Conservation (phyloP, 306 rosid species). For the Vicia villosa region DNA sequence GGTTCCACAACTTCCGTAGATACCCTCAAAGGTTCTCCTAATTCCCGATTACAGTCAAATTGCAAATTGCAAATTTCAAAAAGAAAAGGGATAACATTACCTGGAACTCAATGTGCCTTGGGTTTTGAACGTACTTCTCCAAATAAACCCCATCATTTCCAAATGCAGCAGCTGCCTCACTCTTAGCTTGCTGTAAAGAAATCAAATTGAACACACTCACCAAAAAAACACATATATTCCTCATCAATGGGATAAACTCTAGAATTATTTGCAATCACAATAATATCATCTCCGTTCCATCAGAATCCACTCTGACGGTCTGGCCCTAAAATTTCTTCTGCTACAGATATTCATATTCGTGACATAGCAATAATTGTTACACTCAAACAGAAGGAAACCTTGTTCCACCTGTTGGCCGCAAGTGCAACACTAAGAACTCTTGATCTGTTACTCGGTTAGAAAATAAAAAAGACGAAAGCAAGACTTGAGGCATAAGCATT, state of each 20-base stretch:
- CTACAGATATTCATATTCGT: conserved; percentile 7
- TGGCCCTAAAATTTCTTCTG: conserved; percentile 21
- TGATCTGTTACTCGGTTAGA: conserved; percentile 13
- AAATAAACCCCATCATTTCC: conserved; percentile 98
- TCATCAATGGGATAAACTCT: conserved; percentile 14
- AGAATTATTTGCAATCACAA: conserved; percentile 25
- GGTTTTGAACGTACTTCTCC: conserved; percentile 94
- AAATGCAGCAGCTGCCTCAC: conserved; percentile 99
- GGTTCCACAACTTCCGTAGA: conserved; percentile 2
- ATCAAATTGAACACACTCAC: conserved; percentile 32
- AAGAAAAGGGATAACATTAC: conserved; percentile 44
- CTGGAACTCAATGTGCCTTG: conserved; percentile 99
- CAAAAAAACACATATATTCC: conserved; percentile 30
- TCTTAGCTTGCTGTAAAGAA: conserved; percentile 91
- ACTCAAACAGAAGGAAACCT: conserved; percentile 16
- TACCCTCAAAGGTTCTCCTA: background rate
- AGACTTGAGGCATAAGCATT: conserved; percentile 7
- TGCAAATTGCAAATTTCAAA: conserved; percentile 27
- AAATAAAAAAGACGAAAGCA: conserved; percentile 18
- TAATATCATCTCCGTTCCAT: conserved; percentile 33
- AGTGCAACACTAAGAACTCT: conserved; percentile 6
- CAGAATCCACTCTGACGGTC: conserved; percentile 22
- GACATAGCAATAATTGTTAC: conserved; percentile 20
- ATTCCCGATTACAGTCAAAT: conserved; percentile 27
- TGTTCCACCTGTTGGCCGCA: conserved; percentile 25